These are phyloP conservation scores for Phaeolepiota aurea DNA, from an alignment of 768 basidiomycete genomes.

Conservation along the genomic window DNA sequence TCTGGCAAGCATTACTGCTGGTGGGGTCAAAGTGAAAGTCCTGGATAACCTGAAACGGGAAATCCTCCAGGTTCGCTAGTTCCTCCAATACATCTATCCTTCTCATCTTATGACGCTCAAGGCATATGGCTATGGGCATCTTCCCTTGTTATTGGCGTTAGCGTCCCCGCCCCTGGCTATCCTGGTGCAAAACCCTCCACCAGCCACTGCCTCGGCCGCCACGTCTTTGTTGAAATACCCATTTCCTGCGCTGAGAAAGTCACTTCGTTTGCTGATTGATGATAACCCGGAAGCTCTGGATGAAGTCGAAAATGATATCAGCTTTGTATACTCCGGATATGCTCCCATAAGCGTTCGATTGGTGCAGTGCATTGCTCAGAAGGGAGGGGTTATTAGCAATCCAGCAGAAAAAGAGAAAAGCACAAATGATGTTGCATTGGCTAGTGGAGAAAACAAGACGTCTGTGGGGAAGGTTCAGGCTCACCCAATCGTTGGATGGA, in stretches of 20 bases:
- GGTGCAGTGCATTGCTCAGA: slow-evolving; percentile 90
- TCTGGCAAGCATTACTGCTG: slow-evolving; percentile 74
- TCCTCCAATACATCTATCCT: slow-evolving; percentile 5
- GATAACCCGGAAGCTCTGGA: slow-evolving; percentile 70
- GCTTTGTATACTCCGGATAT: slow-evolving; percentile 94
- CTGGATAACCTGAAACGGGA: slow-evolving; percentile 89
- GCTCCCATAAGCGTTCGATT: slow-evolving; percentile 89
- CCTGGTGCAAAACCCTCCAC: slow-evolving; percentile 61
- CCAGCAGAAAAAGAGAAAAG: slow-evolving; percentile 54
- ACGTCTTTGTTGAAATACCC: slow-evolving; percentile 52
- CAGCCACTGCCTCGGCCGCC: slow-evolving; percentile 34
- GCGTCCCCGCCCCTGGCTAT: slow-evolving; percentile 59
- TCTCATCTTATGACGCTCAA: slow-evolving; percentile 29
- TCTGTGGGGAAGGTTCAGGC: slow-evolving; percentile 59
- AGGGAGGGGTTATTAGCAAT: slow-evolving; percentile 81
- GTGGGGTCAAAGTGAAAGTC: slow-evolving; percentile 80
- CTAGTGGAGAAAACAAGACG: slow-evolving; percentile 27
- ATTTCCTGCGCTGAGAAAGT: slow-evolving; percentile 68
- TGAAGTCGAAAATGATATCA: slow-evolving; percentile 88
- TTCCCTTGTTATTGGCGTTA: slow-evolving; percentile 61
- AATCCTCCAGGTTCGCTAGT: slow-evolving; percentile 59
- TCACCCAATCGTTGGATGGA: slow-evolving; percentile 94
- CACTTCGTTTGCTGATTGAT: slow-evolving; percentile 87
- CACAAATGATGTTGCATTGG: slow-evolving; percentile 22
- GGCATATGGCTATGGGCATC: slow-evolving; percentile 71